Percentiles rank a stretch among this genome's conserved stretches.
phyloP scores from a whole-genome alignment of 371 early-diverging fungal genomes.

The Mucor racemosus region DNA sequence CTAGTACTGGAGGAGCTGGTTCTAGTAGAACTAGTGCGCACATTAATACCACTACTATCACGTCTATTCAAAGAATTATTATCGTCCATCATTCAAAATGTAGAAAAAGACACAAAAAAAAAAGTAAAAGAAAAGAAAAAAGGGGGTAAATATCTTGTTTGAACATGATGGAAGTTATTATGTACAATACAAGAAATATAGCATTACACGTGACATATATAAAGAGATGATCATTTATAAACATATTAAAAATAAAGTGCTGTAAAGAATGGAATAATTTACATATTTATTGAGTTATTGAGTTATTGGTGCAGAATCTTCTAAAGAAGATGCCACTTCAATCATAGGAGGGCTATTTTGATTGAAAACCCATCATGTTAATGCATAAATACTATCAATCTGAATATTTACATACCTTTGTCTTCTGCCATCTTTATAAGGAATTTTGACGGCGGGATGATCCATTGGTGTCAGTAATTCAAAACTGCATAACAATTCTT shows the following conservation, averaged over 20 bases:
- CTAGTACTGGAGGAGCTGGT: not conserved
- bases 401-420: slow-evolving; percentile 4
- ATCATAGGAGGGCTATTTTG: slow-evolving; percentile 14
- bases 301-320: slow-evolving; percentile 1
- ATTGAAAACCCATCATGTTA: not conserved
- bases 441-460: slow-evolving; percentile 41
- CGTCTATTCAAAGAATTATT: not conserved
- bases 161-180: slow-evolving; percentile 72
- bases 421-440: slow-evolving; percentile 67
- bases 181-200: not conserved
- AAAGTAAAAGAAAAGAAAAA: not conserved
- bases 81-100: slow-evolving; percentile 5
- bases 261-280: not conserved
- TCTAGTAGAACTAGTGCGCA: not conserved
- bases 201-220: not conserved
- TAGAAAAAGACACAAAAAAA: not conserved
- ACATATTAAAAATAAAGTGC: slow-evolving; percentile 84
- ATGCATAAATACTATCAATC: not conserved
- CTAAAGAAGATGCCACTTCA: slow-evolving; percentile 16
- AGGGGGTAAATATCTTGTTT: slow-evolving; percentile 31
- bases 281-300: not conserved
- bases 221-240: slow-evolving; percentile 88
- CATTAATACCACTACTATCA: not conserved
- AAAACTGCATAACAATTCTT: slow-evolving; percentile 92
- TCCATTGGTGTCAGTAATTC: slow-evolving; percentile 58